Conservation (phyloP, 2,329 filamentous ascomycete genomes). For the Escovopsis sp. region DNA sequence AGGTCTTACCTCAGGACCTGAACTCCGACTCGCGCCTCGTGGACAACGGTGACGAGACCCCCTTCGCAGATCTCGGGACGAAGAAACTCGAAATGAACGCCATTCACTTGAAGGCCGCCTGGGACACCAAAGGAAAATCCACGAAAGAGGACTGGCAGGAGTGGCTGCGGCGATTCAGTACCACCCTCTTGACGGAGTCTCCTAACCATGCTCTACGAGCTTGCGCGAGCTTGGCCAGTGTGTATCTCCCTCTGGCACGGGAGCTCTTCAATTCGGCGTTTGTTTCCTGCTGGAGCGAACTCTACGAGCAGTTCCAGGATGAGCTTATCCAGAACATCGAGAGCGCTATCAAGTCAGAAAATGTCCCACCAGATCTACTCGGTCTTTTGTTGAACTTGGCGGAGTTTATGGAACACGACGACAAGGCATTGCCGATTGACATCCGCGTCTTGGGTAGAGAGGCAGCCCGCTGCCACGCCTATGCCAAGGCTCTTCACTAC, state of each 20-base stretch:
- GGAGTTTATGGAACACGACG: constrained; percentile 99
- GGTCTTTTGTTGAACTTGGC: constrained; percentile 90
- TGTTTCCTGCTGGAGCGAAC: constrained; percentile 95
- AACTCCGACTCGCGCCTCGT: constrained; percentile 73
- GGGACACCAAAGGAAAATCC: constrained; percentile 93
- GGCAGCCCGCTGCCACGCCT: constrained; percentile 91
- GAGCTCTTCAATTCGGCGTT: constrained; percentile 98
- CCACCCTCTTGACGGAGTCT: constrained; percentile 85
- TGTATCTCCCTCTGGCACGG: constrained; percentile 80
- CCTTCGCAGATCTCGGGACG: constrained; percentile 68
- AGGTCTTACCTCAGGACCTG: constrained; percentile 86
- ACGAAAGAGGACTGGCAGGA: constrained; percentile 99
- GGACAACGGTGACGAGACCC: constrained; percentile 64
- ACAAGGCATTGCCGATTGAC: constrained; percentile 95
- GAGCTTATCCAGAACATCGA: constrained; percentile 94
- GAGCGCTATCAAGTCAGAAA: constrained; percentile 83
- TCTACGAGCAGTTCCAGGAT: constrained; percentile 94
- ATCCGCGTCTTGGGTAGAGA: constrained; percentile 89
- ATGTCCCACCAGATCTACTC: constrained; percentile 89
- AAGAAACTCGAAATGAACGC: constrained; percentile 97
- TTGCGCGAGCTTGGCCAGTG: constrained; percentile 79
- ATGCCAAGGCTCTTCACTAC: constrained; percentile 95
- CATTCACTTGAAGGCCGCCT: constrained; percentile 90
- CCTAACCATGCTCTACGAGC: constrained; percentile 90
- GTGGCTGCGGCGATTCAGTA: constrained; percentile 94